These are phyloP conservation scores for Scytalidium sp. DNA, from an alignment of 2,329 filamentous ascomycete species.

Conservation along the genomic window DNA sequence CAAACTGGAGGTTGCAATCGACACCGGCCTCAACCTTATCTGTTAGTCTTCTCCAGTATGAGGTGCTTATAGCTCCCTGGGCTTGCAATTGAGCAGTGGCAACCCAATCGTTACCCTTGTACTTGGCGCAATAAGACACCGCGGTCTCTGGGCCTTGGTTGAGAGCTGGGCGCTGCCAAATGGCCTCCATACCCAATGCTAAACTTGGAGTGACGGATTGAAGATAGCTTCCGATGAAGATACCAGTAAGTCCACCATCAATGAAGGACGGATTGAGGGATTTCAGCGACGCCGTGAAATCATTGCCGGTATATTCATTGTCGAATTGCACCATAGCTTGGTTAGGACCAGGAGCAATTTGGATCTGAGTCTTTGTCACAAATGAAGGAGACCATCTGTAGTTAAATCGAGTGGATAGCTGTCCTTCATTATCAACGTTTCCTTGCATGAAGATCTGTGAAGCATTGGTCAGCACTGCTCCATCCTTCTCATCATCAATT, in stretches of 20 bases:
- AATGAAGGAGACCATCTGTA: slow-evolving; percentile 80
- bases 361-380: slow-evolving; percentile 83
- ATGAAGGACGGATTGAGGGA: slow-evolving; percentile 92
- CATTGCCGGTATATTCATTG: slow-evolving; percentile 88
- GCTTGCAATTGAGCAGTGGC: slow-evolving; percentile 80
- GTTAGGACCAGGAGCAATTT: slow-evolving; percentile 72
- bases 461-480: slow-evolving; percentile 15
- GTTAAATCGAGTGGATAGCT: slow-evolving; percentile 86
- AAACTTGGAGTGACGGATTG: slow-evolving; percentile 88
- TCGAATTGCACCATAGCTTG: slow-evolving; percentile 93
- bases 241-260: slow-evolving; percentile 89
- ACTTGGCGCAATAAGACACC: slow-evolving; percentile 85
- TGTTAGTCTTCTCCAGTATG: slow-evolving; percentile 90
- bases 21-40: slow-evolving; percentile 96
- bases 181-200: slow-evolving; percentile 83
- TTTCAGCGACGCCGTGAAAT: slow-evolving; percentile 93
- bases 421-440: slow-evolving; percentile 89
- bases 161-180: slow-evolving; percentile 87
- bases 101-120: slow-evolving; percentile 91
- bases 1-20: slow-evolving; percentile 86
- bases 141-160: slow-evolving; percentile 87
- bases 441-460: slow-evolving; percentile 89
- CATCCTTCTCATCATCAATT: background rate
- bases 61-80: slow-evolving; percentile 82
- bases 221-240: slow-evolving; percentile 93